Conservation (phyloP, 768 basidiomycete genomes). For the Infundibulicybe gibba region DNA sequence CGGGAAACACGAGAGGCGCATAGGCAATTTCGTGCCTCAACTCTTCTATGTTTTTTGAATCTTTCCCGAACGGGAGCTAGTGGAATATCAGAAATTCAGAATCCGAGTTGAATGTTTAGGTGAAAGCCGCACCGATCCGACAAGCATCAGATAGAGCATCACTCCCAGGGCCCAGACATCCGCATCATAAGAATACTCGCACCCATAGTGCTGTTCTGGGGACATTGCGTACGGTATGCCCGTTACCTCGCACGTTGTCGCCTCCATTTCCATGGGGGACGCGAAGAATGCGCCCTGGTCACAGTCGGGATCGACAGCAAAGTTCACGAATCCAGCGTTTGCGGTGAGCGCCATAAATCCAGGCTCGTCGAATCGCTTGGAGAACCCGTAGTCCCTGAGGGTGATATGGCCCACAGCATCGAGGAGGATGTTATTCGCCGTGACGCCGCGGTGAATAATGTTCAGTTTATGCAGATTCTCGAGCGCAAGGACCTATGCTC, state of each 20-base stretch:
- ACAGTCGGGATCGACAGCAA: no score
- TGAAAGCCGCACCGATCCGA: slow-evolving; percentile 32
- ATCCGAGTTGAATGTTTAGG: no score
- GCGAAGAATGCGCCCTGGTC: no score
- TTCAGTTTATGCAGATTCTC: slow-evolving; percentile 8
- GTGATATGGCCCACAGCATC: slow-evolving; percentile 10
- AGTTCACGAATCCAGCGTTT: not conserved
- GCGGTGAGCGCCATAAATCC: slow-evolving; percentile 2
- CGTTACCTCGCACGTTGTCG: slow-evolving; percentile 9
- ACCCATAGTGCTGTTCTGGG: slow-evolving; percentile 12
- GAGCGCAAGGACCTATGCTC: slow-evolving; percentile 8
- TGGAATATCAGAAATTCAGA: no score
- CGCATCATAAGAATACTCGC: slow-evolving; percentile 12
- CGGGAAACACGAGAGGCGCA: not conserved
- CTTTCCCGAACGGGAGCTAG: no score
- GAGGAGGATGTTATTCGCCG: slow-evolving; percentile 16
- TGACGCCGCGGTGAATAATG: slow-evolving; percentile 17
- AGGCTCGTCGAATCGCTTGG: slow-evolving; percentile 2
- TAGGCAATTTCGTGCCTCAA: not conserved
- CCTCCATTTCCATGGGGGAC: no score
- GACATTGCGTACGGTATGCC: slow-evolving; percentile 16
- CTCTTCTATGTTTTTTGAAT: no score
- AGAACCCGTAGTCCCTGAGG: slow-evolving; percentile 13
- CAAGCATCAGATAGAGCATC: slow-evolving; percentile 65
- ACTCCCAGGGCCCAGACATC: slow-evolving; percentile 79